A percentile compares a stretch with the other conserved stretches of the same genome.
Evolutionary conservation across 106 monocot genomes (phyloP).

Genomic region (Gastrodia elata): DNA sequence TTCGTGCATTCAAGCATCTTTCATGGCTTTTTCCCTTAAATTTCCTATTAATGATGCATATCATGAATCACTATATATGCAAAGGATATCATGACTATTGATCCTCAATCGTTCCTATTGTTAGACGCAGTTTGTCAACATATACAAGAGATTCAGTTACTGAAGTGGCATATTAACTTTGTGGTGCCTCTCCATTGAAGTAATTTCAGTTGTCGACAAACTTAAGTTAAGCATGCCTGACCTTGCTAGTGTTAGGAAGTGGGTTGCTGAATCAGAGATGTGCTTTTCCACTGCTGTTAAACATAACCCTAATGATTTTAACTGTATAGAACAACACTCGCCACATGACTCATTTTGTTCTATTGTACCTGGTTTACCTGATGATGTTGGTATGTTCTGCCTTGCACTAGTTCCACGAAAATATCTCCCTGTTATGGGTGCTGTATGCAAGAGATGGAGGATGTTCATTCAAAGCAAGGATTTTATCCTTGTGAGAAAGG

Average conservation of each 20-base stretch:
- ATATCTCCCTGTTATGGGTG: slow-evolving; percentile 46
- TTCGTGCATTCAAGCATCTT: slow-evolving; percentile 24
- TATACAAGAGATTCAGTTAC: neutral
- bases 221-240: slow-evolving; percentile 17
- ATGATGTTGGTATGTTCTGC: slow-evolving; percentile 78
- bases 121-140: neutral
- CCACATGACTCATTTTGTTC: slow-evolving; percentile 23
- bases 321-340: slow-evolving; percentile 7
- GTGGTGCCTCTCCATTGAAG: neutral
- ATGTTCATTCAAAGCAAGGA: slow-evolving; percentile 75
- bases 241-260: slow-evolving; percentile 10
- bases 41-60: slow-evolving; percentile 67
- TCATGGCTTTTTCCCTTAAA: slow-evolving; percentile 54
- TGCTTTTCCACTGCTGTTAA: slow-evolving; percentile 18
- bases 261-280: slow-evolving; percentile 23
- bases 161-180: neutral
- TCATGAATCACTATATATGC: slow-evolving; percentile 34
- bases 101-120: neutral
- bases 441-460: slow-evolving; percentile 76
- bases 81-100: neutral
- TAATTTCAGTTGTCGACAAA: neutral
- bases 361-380: slow-evolving; percentile 75
- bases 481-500: slow-evolving; percentile 51
- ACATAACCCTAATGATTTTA: slow-evolving; percentile 19
- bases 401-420: slow-evolving; percentile 65